Evolutionary conservation across 1,139 yeast genomes (phyloP), one percentile per base, ranked within the genome.

Genomic region (Hyphopichia burtonii): DNA sequence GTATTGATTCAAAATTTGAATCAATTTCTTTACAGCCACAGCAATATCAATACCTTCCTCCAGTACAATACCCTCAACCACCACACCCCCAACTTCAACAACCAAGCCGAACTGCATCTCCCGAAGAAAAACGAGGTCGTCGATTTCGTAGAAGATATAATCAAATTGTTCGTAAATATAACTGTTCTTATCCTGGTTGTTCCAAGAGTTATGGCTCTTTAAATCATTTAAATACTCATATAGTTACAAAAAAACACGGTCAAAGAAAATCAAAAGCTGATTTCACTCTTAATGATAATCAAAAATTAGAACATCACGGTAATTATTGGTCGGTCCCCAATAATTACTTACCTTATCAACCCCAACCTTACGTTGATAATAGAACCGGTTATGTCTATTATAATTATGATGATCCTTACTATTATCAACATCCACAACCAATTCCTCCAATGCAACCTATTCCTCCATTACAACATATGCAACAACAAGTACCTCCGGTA

Each of bases 211-310:
- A 86, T 57, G 94, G 94, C 2, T 82, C 89, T 18, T 66, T 86
- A 39, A 86, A 86, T 59, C 94, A 86, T 59, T 66, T 86, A 39
- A 86, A 86, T 58, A 86, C 91, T 12, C 94, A 86, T 58, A 83
- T 86, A 17, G 75, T 78, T 4, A 76, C 86, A 56, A 87, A 86
- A 51, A 78, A 76, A 38, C 94, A 86, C 56, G 94, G 94, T 7
- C 74, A 73, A 41, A 76, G 86, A 50, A 76, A 88, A 45, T 68
- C 76, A 28, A 87, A 88, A 34, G 81, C 82, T 27, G 93, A 86
- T 56, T 86, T 85, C 59, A 66, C 61, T 38, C 42, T 48, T 31
- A 47, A 53, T 27, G 59, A 56, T 14, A 20, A 30, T 22, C 34
- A 10, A 28, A n/a, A 12, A 14, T 6, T 14, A 14, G 17, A 28